Evolutionary conservation across 108 stramenopile species (phyloP).

Genomic region (Schizochytrium sp.): DNA sequence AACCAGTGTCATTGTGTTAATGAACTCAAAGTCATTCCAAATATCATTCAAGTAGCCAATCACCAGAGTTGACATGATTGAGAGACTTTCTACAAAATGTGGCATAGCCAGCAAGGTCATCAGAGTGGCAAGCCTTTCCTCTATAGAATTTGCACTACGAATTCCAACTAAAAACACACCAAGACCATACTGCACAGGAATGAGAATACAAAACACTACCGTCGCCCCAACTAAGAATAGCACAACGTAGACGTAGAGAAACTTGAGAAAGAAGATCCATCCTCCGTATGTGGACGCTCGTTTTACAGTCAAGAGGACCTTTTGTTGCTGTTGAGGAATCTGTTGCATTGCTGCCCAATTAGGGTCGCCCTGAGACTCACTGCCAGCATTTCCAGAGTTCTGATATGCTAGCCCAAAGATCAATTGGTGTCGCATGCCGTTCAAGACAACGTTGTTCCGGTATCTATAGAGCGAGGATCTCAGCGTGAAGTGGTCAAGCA

Average conservation of each 20-base stretch:
- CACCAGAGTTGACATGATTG: background rate
- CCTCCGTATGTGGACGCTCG: slow-evolving; percentile 37
- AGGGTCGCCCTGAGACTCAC: background rate
- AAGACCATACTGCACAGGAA: slow-evolving; percentile 39
- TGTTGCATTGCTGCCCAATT: background rate
- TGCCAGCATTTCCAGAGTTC: background rate
- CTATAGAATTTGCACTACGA: slow-evolving; percentile 13
- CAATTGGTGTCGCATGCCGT: slow-evolving; percentile 47
- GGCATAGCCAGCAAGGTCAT: slow-evolving; percentile 18
- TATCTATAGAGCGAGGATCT: background rate
- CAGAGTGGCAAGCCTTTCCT: background rate
- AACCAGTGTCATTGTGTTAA: slow-evolving; percentile 13
- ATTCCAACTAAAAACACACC: slow-evolving; percentile 44
- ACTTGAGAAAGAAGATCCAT: slow-evolving; percentile 52
- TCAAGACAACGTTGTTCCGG: slow-evolving; percentile 10
- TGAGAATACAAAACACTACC: slow-evolving; percentile 38
- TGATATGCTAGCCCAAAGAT: slow-evolving; percentile 17
- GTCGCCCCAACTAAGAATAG: slow-evolving; percentile 26
- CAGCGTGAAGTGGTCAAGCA: slow-evolving; percentile 33
- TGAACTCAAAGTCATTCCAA: slow-evolving; percentile 61
- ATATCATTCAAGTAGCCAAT: slow-evolving; percentile 41
- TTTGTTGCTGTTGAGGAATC: background rate
- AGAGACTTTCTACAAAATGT: slow-evolving; percentile 37
- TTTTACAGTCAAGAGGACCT: background rate
- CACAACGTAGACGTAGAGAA: slow-evolving; percentile 33